Evolutionary conservation across 768 basidiomycete species (phyloP), one percentile per base, ranked within the genome.

Genomic region (Termitomyces sp.): DNA sequence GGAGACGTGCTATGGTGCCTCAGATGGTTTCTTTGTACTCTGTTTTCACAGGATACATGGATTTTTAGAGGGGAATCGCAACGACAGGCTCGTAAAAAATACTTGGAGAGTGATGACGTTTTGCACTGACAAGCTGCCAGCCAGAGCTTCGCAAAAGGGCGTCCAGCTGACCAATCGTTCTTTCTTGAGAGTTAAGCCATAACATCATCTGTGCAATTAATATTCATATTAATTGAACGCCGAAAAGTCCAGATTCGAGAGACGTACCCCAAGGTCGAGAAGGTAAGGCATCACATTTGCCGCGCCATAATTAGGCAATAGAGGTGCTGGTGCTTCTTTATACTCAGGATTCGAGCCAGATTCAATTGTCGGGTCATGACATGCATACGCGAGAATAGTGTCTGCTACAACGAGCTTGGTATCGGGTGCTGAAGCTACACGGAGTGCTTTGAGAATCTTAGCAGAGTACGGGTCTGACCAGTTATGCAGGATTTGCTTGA

Each of bases 371-470:
- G 46, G 33, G n/a, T 38, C 48, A n/a, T 53, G 47, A 35, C 65
- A 68, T 7, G 67, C 64, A 36, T 65, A 65, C 4, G 68, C 63
- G 20, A 73, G 43, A 25, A 76, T 60, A 42, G 56, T 65, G 46
- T 79, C 77, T 29, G 75, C 56, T 9, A 78, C 25, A 50, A 79
- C 47, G 4, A 78, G 67, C 33, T 64, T 69, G 9, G 75, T 76
- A 10, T 57, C 49, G 2, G 70, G 57, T 0, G 52, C 56, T 10
- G 76, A 72, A 3, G 70, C 71, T 5, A 45, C 63, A 7, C 73
- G 66, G n/a, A 77, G 63, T 7, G 68, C 62, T 12, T 58, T 57
- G 15, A 78, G 62, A 50, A 77, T 72, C 35, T 63, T 60, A 11
- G 46, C 42, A 46, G 59, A 61, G 38, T 69, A 62, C 1, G 63